A percentile compares a stretch with the other conserved stretches of the same genome.
Evolutionary conservation across 2,329 filamentous ascomycete genomes (phyloP).

Genomic region (Penicillium sp.): DNA sequence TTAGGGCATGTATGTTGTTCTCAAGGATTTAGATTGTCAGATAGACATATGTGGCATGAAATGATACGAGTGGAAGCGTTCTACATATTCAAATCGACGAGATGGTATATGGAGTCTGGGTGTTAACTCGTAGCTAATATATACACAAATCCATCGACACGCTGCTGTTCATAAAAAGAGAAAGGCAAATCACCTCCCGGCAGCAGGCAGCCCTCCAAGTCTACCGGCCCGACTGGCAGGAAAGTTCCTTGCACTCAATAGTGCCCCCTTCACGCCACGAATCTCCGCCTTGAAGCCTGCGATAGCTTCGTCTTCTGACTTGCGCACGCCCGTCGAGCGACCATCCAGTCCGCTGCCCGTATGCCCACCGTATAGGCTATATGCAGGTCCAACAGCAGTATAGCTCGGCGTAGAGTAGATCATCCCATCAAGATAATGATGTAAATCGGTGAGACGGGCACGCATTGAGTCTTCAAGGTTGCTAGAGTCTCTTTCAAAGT

Average conservation of each 20-base stretch:
- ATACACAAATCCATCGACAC: no score
- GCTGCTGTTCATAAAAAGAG: not conserved
- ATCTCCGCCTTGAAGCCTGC: constrained; percentile 59
- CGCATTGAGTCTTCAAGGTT: constrained; percentile 35
- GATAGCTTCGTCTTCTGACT: constrained; percentile 56
- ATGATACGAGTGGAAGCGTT: no score
- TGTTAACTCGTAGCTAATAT: no score
- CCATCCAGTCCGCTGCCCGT: constrained; percentile 8
- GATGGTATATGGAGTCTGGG: no score
- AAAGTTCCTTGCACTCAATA: constrained; percentile 63
- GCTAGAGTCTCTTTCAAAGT: constrained; percentile 38
- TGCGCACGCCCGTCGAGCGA: constrained; percentile 30
- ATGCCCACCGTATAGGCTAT: constrained; percentile 36
- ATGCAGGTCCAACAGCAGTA: constrained; percentile 26
- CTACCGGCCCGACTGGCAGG: constrained; percentile 39
- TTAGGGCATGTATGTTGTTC: no score
- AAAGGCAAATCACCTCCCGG: constrained; percentile 11
- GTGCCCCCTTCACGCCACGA: constrained; percentile 60
- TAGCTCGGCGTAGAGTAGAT: constrained; percentile 39
- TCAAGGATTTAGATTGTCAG: constrained; percentile 11
- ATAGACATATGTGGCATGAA: constrained; percentile 14
- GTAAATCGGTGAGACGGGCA: constrained; percentile 44
- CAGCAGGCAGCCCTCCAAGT: constrained; percentile 20
- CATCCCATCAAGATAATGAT: constrained; percentile 52
- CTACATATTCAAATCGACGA: no score